These are phyloP conservation scores for Trichoderma citrinoviride DNA, from an alignment of 2,329 filamentous ascomycete genomes.

Conservation along the genomic window DNA sequence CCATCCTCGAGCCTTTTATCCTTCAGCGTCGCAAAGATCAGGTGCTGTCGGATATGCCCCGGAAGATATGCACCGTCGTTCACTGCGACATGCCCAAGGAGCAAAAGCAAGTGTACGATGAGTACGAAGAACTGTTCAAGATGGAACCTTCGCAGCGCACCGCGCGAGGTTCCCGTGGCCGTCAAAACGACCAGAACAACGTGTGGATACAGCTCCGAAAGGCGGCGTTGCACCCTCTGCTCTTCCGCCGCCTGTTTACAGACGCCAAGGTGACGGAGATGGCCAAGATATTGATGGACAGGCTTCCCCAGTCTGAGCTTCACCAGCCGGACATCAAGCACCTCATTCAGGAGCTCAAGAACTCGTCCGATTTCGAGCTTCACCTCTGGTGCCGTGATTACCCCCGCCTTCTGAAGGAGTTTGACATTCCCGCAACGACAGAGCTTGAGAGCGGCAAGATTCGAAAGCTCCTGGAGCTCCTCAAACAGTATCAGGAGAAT, in stretches of 20 bases:
- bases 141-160: constrained; percentile 54
- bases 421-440: constrained; percentile 52
- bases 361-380: constrained; percentile 63
- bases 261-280: constrained; percentile 75
- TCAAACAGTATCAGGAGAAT: constrained; percentile 69
- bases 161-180: constrained; percentile 46
- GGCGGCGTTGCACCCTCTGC: constrained; percentile 84
- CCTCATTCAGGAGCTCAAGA: constrained; percentile 54
- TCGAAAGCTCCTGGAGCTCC: constrained; percentile 70
- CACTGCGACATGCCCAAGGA: constrained; percentile 74
- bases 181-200: constrained; percentile 60
- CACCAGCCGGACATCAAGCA: constrained; percentile 52
- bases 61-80: constrained; percentile 73
- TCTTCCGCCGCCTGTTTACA: constrained; percentile 79
- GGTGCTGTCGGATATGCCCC: constrained; percentile 78
- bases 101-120: constrained; percentile 72
- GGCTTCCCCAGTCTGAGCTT: constrained; percentile 56
- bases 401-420: constrained; percentile 47
- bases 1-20: constrained; percentile 94
- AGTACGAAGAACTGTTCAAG: constrained; percentile 62
- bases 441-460: constrained; percentile 77
- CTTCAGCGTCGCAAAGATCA: constrained; percentile 91
- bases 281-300: constrained; percentile 70
- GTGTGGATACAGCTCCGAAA: constrained; percentile 89
- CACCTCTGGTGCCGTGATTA: constrained; percentile 64